Conservation (phyloP, 257 asterid species). For the Jacaranda mimosifolia region DNA sequence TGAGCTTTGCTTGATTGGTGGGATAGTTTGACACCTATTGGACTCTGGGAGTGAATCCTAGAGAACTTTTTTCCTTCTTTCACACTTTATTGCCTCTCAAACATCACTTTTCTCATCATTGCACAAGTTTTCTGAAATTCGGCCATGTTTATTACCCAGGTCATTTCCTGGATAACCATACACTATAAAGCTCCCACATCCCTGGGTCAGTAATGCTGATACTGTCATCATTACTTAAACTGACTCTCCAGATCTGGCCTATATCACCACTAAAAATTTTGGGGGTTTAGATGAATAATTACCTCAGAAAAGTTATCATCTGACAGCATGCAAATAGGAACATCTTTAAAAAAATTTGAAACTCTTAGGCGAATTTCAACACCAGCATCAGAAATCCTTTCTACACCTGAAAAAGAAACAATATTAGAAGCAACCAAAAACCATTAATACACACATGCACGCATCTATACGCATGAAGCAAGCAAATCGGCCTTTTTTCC, state of each 20-base stretch:
- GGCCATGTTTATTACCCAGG: neutral
- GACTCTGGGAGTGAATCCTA: neutral
- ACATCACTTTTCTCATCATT: no score
- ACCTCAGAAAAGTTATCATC: conserved; percentile 84
- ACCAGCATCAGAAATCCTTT: conserved; percentile 52
- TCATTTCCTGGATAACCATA: neutral
- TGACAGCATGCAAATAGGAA: conserved; percentile 64
- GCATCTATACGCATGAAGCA: neutral
- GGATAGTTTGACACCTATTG: no score
- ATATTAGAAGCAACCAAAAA: conserved; percentile 30
- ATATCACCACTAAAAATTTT: conserved; percentile 19
- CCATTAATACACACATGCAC: neutral
- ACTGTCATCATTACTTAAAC: conserved; percentile 27
- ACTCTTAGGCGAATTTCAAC: conserved; percentile 60
- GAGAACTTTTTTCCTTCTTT: conserved; percentile 3
- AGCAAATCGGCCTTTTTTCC: conserved; percentile 20
- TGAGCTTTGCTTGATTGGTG: no score
- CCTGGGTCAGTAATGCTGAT: neutral
- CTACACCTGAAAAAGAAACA: conserved; percentile 60
- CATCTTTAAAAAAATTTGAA: conserved; percentile 61
- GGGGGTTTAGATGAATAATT: conserved; percentile 33
- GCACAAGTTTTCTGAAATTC: neutral
- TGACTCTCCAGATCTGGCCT: conserved; percentile 13
- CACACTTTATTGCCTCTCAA: neutral
- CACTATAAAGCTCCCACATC: no score